Conservation (phyloP, 495 filamentous ascomycete species). For the Hyphodiscus hymeniophilus region DNA sequence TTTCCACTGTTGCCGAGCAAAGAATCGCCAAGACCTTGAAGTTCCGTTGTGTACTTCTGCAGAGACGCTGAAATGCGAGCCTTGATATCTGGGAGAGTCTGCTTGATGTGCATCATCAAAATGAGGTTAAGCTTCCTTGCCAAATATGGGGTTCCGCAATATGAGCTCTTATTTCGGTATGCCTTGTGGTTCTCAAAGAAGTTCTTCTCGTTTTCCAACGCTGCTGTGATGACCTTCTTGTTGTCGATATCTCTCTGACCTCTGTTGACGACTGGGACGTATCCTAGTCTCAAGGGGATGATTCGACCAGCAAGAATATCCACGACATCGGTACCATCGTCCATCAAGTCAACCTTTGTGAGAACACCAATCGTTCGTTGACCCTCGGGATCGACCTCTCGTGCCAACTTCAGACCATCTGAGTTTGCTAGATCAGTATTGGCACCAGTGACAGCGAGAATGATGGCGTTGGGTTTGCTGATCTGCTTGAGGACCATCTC, state of each 20-base stretch:
- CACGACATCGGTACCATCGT: slow-evolving; percentile 97
- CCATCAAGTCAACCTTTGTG: slow-evolving; percentile 99
- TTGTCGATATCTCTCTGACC: slow-evolving; percentile 99
- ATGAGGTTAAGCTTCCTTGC: slow-evolving; percentile 97
- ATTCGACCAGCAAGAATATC: slow-evolving; percentile 98
- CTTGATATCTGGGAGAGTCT: slow-evolving; percentile 98
- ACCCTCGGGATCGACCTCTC: slow-evolving; percentile 96
- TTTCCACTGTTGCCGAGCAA: slow-evolving; percentile 95
- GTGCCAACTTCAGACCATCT: slow-evolving; percentile 90
- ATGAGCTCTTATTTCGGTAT: slow-evolving; percentile 95
- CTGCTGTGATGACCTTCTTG: slow-evolving; percentile 86
- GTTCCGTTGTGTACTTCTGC: slow-evolving; percentile 82
- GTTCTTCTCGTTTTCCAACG: slow-evolving; percentile 89
- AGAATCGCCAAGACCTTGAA: slow-evolving; percentile 79
- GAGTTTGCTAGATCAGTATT: slow-evolving; percentile 99
- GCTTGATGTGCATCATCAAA: slow-evolving; percentile 99
- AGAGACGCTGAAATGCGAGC: slow-evolving; percentile 85
- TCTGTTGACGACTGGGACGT: slow-evolving; percentile 97
- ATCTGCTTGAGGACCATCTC: slow-evolving; percentile 99
- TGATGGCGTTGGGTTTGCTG: slow-evolving; percentile 95
- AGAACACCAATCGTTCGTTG: slow-evolving; percentile 98
- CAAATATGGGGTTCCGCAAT: slow-evolving; percentile 96
- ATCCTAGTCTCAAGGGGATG: slow-evolving; percentile 90
- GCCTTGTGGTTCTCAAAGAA: slow-evolving; percentile 99
- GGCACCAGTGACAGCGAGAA: slow-evolving; percentile 89